Percentiles rank a stretch among this genome's conserved stretches.
phyloP scores from a whole-genome alignment of 768 basidiomycete species.

The Rhodotorula graminis region DNA sequence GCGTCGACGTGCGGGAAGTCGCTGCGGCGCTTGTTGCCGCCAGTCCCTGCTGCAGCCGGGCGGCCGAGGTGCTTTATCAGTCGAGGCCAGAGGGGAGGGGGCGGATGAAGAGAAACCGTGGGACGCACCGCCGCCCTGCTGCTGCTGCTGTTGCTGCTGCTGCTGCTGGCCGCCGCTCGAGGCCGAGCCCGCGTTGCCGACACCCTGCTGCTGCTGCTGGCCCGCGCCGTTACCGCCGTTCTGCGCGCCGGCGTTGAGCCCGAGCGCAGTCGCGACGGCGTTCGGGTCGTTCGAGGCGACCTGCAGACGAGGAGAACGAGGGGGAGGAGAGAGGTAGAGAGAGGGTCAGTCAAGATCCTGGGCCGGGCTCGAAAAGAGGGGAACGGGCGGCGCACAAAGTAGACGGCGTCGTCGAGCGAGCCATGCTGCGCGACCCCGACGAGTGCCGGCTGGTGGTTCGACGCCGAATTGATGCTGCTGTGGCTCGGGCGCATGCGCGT shows the following conservation, averaged over 20 bases:
- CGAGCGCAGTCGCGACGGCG: not conserved
- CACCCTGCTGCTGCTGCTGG: not conserved
- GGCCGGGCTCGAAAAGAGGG: too few relatives aligned
- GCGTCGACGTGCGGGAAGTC: not conserved
- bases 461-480: conserved; percentile 52
- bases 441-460: conserved; percentile 56
- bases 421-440: conserved; percentile 58
- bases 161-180: not conserved
- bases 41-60: not conserved
- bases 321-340: too few relatives aligned
- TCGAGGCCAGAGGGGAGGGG: too few relatives aligned
- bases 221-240: not conserved
- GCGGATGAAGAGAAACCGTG: not conserved
- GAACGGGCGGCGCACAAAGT: conserved; percentile 43
- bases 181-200: not conserved
- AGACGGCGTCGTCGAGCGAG: conserved; percentile 58
- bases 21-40: not conserved
- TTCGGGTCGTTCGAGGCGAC: conserved; percentile 7
- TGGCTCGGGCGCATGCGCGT: not conserved
- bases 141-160: conserved; percentile 2
- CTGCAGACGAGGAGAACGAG: not conserved
- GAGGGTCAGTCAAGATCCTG: not conserved
- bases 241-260: not conserved
- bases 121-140: not conserved
- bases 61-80: too few relatives aligned